These are phyloP conservation scores for Monilinia polystroma DNA, from an alignment of 2,329 filamentous ascomycete genomes.

Conservation along the genomic window DNA sequence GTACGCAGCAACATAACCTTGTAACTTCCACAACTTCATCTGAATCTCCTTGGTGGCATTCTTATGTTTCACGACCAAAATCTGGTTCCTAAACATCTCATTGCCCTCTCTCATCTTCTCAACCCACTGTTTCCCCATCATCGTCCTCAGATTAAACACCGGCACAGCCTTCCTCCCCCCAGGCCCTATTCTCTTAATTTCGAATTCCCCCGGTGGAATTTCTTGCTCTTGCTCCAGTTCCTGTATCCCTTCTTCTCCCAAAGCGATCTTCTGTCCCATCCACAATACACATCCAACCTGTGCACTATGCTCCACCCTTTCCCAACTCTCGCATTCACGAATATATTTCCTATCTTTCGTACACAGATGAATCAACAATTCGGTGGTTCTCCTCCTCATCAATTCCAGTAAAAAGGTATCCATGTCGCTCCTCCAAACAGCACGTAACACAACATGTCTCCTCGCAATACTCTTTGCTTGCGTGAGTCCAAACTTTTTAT, in stretches of 20 bases:
- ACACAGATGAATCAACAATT: conserved; percentile 48
- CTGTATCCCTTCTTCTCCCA: not conserved
- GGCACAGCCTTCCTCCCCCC: conserved; percentile 41
- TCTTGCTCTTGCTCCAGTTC: conserved; percentile 26
- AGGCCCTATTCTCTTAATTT: conserved; percentile 46
- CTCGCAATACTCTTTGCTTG: not conserved
- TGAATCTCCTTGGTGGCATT: conserved; percentile 48
- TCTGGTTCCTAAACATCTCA: conserved; percentile 36
- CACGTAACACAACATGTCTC: conserved; percentile 21
- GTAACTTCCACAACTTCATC: conserved; percentile 56
- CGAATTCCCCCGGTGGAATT: conserved; percentile 43
- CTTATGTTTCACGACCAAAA: conserved; percentile 46
- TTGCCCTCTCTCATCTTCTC: conserved; percentile 42
- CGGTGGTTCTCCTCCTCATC: conserved; percentile 49
- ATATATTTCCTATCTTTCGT: conserved; percentile 44
- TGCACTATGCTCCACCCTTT: conserved; percentile 44
- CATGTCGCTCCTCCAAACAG: conserved; percentile 56
- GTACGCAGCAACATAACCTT: conserved; percentile 50
- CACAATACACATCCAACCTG: conserved; percentile 35
- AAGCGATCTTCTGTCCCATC: conserved; percentile 26
- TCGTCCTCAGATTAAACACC: conserved; percentile 52
- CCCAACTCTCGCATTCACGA: conserved; percentile 46
- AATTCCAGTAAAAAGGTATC: conserved; percentile 50
- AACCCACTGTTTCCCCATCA: conserved; percentile 52
- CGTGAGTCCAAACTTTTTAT: not conserved